Base-by-base conservation (phyloP, 495 filamentous ascomycete genomes). In the Penicillium parvum region DNA sequence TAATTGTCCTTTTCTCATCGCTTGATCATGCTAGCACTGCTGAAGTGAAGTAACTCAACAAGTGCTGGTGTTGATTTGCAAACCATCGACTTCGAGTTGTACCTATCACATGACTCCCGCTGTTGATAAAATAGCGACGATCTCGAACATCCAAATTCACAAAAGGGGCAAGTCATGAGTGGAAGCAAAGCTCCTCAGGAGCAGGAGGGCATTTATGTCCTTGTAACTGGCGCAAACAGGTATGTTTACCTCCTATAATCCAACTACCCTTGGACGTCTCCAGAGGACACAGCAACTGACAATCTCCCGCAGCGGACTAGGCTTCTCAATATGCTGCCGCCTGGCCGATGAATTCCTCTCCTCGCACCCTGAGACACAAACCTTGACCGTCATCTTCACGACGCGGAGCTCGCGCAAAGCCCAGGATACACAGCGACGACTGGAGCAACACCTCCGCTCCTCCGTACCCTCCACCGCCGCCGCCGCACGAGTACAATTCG, bases 271-370 rank as follows among this genome's bases (percentile, higher is more conserved):
- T 35, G 1, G 28, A 25, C 20, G 10, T 19, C 25, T 3, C 16
- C 28, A 44, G n/a, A 23, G 23, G 32, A 16, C 7, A 5, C 12
- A 14, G 1, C 2, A 22, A 37, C 41, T 44, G 28, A 44, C 18
- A 7, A 19, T 32, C 14, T 36, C 40, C 6, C 37, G 3, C 63
- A 96, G 94, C 63, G 92, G 92, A 34, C 82, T 98, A 43, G 92
- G 92, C 27, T 88, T 88, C 52, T 81, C 85, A 36, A 92, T 86
- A 42, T 88, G 87, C 54, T 77, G 81, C 46, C 90, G 94, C 44
- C 75, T 97, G 12, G 90, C 91, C 47, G 84, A 95, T 69, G 90
- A 96, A 58, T 97, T 95, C 76, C 77, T 95, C 42, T 63, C 62
- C 36, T 78, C 77, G 8, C 80, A 79, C 40, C 76, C 84, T 17